phyloP scores from a whole-genome alignment of 2,329 filamentous ascomycete species.

The Trichoderma breve region DNA sequence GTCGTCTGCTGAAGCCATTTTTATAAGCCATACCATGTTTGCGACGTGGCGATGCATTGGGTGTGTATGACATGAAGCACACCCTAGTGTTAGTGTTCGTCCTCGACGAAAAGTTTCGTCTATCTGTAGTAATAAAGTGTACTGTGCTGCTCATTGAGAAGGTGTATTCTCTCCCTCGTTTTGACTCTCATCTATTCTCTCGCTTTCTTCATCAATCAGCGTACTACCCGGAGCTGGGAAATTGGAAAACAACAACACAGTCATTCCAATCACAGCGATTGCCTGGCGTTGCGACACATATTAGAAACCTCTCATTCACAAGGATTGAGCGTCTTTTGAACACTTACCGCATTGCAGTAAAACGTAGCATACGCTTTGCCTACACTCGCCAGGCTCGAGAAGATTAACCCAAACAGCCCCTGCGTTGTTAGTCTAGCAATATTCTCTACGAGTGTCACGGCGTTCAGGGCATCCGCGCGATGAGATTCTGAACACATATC shows the following conservation, averaged over 20 bases:
- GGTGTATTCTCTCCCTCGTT: background rate
- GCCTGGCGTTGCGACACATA: slow-evolving; percentile 38
- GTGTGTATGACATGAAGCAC: background rate
- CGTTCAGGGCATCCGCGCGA: slow-evolving; percentile 64
- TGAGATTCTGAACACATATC: slow-evolving; percentile 64
- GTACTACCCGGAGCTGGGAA: slow-evolving; percentile 41
- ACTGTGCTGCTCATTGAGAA: background rate
- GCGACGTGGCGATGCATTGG: background rate
- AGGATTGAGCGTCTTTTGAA: no score
- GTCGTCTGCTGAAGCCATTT: background rate
- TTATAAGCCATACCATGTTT: background rate
- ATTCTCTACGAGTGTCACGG: slow-evolving; percentile 69
- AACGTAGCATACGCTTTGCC: slow-evolving; percentile 64
- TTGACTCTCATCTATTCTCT: slow-evolving; percentile 11
- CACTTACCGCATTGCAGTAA: slow-evolving; percentile 60
- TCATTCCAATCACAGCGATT: slow-evolving; percentile 47
- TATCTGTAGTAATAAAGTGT: background rate
- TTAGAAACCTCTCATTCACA: no score
- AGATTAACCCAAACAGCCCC: slow-evolving; percentile 65
- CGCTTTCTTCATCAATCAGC: slow-evolving; percentile 31
- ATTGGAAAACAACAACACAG: slow-evolving; percentile 41
- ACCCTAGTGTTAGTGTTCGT: background rate
- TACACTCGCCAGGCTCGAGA: slow-evolving; percentile 59
- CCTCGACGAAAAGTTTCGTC: background rate
- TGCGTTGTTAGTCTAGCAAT: slow-evolving; percentile 62